phyloP scores from a whole-genome alignment of 2,329 filamentous ascomycete genomes.

The Massarina eburnea region DNA sequence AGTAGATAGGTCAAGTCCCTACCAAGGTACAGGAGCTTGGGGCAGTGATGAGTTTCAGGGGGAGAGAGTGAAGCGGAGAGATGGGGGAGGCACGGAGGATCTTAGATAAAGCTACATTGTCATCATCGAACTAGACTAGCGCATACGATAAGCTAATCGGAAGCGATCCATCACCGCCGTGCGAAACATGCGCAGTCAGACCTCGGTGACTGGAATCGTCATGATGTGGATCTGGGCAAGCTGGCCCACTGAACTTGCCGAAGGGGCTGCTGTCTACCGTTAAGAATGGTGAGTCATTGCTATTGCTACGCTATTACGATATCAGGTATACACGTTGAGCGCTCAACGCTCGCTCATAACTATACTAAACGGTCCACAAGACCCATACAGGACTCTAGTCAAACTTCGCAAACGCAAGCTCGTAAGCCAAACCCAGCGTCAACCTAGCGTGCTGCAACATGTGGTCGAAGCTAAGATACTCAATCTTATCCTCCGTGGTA shows the following conservation, averaged over 20 bases:
- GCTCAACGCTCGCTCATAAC: background rate
- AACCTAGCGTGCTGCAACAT: slow-evolving; percentile 89
- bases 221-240: background rate
- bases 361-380: background rate
- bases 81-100: slow-evolving; percentile 1
- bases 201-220: slow-evolving; percentile 12
- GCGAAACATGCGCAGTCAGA: slow-evolving; percentile 15
- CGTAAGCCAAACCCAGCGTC: slow-evolving; percentile 80
- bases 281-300: background rate
- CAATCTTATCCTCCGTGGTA: slow-evolving; percentile 68
- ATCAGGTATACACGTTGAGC: background rate
- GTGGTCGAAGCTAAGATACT: slow-evolving; percentile 79
- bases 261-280: background rate
- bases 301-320: background rate
- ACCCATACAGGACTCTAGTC: slow-evolving; percentile 28
- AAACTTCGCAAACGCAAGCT: slow-evolving; percentile 78
- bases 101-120: slow-evolving; percentile 9
- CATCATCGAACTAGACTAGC: slow-evolving; percentile 11
- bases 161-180: slow-evolving; percentile 23
- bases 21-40: background rate
- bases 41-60: background rate
- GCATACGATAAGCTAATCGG: slow-evolving; percentile 29
- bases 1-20: slow-evolving; percentile 2
- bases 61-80: background rate
- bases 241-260: background rate